Evolutionary conservation across 805 yeast species (phyloP), one percentile per base, ranked within the genome.

Genomic region (Yamadazyma paraphyllophila): DNA sequence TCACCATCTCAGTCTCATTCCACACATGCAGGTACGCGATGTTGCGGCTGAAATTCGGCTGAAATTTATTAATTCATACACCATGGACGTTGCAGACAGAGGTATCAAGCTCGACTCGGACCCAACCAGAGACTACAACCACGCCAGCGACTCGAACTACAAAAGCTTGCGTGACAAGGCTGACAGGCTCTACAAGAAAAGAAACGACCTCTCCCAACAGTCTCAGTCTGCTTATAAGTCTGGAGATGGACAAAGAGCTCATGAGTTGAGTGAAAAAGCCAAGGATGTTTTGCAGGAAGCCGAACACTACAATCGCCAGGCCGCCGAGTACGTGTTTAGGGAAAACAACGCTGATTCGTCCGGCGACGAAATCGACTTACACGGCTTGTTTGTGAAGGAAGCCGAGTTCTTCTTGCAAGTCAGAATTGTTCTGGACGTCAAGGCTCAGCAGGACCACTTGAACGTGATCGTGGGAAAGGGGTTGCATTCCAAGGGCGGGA

Each of bases 391-490:
- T 56, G 95, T 92, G 14, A 85, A 83, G 61, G 99, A 92, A 67
- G 97, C 97, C 7, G 80, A 80, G 49, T 85, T 80, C 60, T 80
- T 85, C 41, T 71, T 92, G 52, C 87, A 84, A 54, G 80, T 78
- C 49, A 75, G 98, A 47, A 77, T 92, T 40, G 74, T 76, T n/a
- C 81, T 81, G 24, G 88, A 83, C 44, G 73, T 80, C 12, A 69
- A 80, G 17, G 66, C 75, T 27, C 70, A 78, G 44, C 94, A 88
- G 58, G 63, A 76, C 2, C 79, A 77, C 41, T 67, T 92, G 36
- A 79, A 81, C 51, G 94, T 89, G 15, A 91, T 92, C 62, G 97
- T 90, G 8, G 98, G 98, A 8, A 92, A 92, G 65, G 98, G 97
- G 7, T 60, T 81, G 35, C 98, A 91, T 62, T 88, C 96, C 1